phyloP scores from a whole-genome alignment of 371 early-diverging fungal species.

The Mucor lusitanicus region DNA sequence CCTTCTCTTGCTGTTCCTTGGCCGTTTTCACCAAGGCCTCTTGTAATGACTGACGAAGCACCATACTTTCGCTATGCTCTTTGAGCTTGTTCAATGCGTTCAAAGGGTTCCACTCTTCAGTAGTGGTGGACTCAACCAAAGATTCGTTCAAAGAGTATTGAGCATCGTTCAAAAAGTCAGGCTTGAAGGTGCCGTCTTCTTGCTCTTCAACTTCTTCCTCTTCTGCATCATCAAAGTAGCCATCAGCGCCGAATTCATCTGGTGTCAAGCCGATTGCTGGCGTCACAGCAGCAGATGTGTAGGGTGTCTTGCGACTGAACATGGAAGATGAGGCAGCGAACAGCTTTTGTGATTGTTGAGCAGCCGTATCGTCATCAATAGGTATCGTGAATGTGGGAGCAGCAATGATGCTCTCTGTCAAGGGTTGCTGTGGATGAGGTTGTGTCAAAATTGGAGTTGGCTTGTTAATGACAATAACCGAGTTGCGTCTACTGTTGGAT shows the following conservation, averaged over 20 bases:
- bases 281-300: conserved; percentile 31
- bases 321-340: conserved; percentile 11
- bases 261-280: conserved; percentile 10
- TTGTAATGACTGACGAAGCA: conserved; percentile 16
- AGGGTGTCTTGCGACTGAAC: conserved; percentile 22
- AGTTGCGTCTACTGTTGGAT: conserved; percentile 13
- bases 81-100: conserved; percentile 19
- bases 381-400: background rate
- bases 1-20: conserved; percentile 13
- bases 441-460: background rate
- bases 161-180: conserved; percentile 11
- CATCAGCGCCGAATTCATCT: background rate
- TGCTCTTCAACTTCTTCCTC: background rate
- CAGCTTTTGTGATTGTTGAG: conserved; percentile 13
- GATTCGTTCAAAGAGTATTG: conserved; percentile 13
- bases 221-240: conserved; percentile 9
- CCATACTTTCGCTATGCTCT: conserved; percentile 24
- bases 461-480: background rate
- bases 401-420: background rate
- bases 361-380: background rate
- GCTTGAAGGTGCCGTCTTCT: background rate
- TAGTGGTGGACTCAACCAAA: background rate
- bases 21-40: conserved; percentile 14
- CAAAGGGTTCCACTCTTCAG: conserved; percentile 17
- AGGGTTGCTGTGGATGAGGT: background rate